A percentile compares a stretch with the other conserved stretches of the same genome.
These are phyloP conservation scores for Cryptosporidium xiaoi DNA, from an alignment of 169 alveolate species.

Conservation along the genomic window DNA sequence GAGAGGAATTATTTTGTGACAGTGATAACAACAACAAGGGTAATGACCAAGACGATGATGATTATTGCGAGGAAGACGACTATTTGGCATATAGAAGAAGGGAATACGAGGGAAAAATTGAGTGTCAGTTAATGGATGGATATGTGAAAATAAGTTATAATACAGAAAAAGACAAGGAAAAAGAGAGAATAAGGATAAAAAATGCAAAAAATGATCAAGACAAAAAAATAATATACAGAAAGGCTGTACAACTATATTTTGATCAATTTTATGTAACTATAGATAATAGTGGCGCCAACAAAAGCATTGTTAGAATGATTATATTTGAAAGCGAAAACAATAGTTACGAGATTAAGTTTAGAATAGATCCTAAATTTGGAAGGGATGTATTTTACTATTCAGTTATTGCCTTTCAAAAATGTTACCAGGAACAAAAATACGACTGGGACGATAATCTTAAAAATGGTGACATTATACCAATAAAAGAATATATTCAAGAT, in stretches of 20 bases:
- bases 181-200: constrained; percentile 1
- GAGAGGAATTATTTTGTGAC: no score
- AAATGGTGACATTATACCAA: constrained; percentile 26
- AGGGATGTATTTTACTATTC: constrained; percentile 55
- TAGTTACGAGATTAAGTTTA: constrained; percentile 44
- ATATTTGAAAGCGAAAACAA: constrained; percentile 14
- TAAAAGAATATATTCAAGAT: constrained; percentile 41
- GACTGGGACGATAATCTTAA: constrained; percentile 39
- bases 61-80: constrained; percentile 29
- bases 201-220: not conserved
- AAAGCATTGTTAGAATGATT: constrained; percentile 49
- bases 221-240: constrained; percentile 4
- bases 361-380: constrained; percentile 70
- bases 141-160: constrained; percentile 23
- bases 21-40: not conserved
- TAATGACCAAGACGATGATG: constrained; percentile 5
- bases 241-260: constrained; percentile 17
- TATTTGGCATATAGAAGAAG: constrained; percentile 48
- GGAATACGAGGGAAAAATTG: constrained; percentile 20
- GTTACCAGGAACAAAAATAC: constrained; percentile 33
- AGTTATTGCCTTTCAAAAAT: constrained; percentile 45
- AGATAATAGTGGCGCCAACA: not conserved
- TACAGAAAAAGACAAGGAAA: constrained; percentile 31
- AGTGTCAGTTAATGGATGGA: constrained; percentile 55
- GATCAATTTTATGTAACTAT: constrained; percentile 28